Percentiles rank a stretch among this genome's conserved stretches.
These are phyloP conservation scores for Arachnomyces sp. DNA, from an alignment of 2,329 filamentous ascomycete genomes.

Conservation along the genomic window DNA sequence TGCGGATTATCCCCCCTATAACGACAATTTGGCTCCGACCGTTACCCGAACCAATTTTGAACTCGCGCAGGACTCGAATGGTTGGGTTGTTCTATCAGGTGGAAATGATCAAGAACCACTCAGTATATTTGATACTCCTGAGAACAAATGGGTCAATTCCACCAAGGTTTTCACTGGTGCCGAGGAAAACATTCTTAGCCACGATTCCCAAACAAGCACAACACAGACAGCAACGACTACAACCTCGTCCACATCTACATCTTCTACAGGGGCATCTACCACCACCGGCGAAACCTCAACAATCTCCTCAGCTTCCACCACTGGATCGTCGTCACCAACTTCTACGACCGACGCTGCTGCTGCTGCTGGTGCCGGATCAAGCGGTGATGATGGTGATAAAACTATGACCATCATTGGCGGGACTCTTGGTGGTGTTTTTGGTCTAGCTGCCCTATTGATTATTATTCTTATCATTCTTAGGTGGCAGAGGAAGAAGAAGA, in stretches of 20 bases:
- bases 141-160: slow-evolving; percentile 72
- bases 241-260: slow-evolving; percentile 22
- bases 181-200: slow-evolving; percentile 20
- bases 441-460: slow-evolving; percentile 61
- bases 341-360: slow-evolving; percentile 26
- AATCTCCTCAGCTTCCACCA: slow-evolving; percentile 18
- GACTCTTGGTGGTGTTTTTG: slow-evolving; percentile 72
- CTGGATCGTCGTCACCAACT: slow-evolving; percentile 24
- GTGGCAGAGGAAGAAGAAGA: slow-evolving; percentile 50
- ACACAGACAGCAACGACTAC: slow-evolving; percentile 11
- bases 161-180: slow-evolving; percentile 51
- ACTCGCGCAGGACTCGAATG: slow-evolving; percentile 56
- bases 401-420: slow-evolving; percentile 63
- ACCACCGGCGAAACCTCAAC: slow-evolving; percentile 26
- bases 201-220: slow-evolving; percentile 11
- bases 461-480: slow-evolving; percentile 61
- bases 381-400: slow-evolving; percentile 19
- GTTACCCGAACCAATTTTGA: slow-evolving; percentile 60
- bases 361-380: slow-evolving; percentile 23
- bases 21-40: slow-evolving; percentile 61
- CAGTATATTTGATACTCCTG: slow-evolving; percentile 64
- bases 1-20: slow-evolving; percentile 67
- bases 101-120: slow-evolving; percentile 60
- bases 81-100: slow-evolving; percentile 69
- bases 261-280: slow-evolving; percentile 22